Conservation (phyloP, 75 land plant genomes). For the Gnetum montanum region DNA sequence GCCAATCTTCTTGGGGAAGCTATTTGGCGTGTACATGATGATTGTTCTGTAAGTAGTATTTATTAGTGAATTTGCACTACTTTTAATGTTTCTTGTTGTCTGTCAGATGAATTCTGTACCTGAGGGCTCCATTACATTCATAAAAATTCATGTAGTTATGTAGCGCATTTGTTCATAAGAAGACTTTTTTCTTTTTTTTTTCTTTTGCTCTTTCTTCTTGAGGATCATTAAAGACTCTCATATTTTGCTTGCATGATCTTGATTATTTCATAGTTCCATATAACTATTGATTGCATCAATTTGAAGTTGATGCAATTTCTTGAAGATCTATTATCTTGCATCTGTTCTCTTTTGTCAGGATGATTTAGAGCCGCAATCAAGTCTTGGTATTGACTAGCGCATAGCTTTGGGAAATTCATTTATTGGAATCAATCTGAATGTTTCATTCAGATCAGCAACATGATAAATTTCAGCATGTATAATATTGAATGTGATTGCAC, state of each 20-base stretch:
- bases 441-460: not conserved
- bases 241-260: not conserved
- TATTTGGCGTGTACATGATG: conserved; percentile 96
- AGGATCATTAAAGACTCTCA: not conserved
- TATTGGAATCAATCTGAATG: not conserved
- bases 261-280: no score
- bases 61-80: conserved; percentile 22
- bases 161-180: not conserved
- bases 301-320: not conserved
- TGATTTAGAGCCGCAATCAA: conserved; percentile 18
- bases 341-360: conserved; percentile 12
- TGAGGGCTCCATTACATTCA: conserved; percentile 2
- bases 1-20: conserved; percentile 94
- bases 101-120: not conserved
- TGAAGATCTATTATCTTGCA: not conserved
- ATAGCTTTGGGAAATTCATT: conserved; percentile 3
- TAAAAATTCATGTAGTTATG: conserved; percentile 5
- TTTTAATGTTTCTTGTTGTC: not conserved
- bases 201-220: conserved; percentile 9
- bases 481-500: no score
- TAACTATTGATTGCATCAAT: no score
- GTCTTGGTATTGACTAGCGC: conserved; percentile 19
- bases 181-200: not conserved
- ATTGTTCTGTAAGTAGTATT: conserved; percentile 84
- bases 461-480: not conserved